A percentile compares a stretch with the other conserved stretches of the same genome.
phyloP scores from a whole-genome alignment of 345 rosid species.

The Arabidopsis arenosa region DNA sequence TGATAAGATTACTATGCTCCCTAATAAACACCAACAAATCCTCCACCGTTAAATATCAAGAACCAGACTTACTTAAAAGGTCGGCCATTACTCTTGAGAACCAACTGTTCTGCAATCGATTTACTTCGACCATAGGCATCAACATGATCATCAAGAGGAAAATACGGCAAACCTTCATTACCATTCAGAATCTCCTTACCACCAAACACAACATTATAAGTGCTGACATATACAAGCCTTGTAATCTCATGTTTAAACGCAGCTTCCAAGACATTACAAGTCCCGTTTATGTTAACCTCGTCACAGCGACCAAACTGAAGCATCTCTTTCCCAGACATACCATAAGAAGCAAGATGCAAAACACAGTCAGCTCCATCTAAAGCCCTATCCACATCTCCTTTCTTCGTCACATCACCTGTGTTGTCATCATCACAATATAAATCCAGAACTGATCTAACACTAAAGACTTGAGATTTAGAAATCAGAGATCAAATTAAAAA shows the following conservation, averaged over 20 bases:
- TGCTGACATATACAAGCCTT: slow-evolving; percentile 84
- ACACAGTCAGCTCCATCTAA: slow-evolving; percentile 76
- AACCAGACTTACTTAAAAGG: slow-evolving; percentile 68
- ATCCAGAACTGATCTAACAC: slow-evolving; percentile 27
- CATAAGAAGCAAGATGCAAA: slow-evolving; percentile 86
- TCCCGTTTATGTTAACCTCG: slow-evolving; percentile 82
- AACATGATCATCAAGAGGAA: slow-evolving; percentile 75
- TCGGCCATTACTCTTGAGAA: slow-evolving; percentile 73
- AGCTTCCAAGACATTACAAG: slow-evolving; percentile 75
- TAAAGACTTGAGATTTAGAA: background rate
- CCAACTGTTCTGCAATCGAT: slow-evolving; percentile 83
- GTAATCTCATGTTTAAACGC: slow-evolving; percentile 64
- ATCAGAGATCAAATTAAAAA: background rate
- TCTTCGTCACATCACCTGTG: slow-evolving; percentile 64
- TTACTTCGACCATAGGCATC: slow-evolving; percentile 83
- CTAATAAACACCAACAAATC: background rate
- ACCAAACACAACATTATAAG: slow-evolving; percentile 91
- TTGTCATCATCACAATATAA: slow-evolving; percentile 11
- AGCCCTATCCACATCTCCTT: slow-evolving; percentile 70
- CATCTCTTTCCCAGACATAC: slow-evolving; percentile 98
- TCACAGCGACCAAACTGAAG: slow-evolving; percentile 81
- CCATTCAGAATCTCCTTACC: slow-evolving; percentile 86
- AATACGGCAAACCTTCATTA: slow-evolving; percentile 75
- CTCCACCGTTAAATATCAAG: background rate
- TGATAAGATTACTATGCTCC: background rate